These are phyloP conservation scores for Peronospora farinosa DNA, from an alignment of 352 stramenopile genomes.

Conservation along the genomic window DNA sequence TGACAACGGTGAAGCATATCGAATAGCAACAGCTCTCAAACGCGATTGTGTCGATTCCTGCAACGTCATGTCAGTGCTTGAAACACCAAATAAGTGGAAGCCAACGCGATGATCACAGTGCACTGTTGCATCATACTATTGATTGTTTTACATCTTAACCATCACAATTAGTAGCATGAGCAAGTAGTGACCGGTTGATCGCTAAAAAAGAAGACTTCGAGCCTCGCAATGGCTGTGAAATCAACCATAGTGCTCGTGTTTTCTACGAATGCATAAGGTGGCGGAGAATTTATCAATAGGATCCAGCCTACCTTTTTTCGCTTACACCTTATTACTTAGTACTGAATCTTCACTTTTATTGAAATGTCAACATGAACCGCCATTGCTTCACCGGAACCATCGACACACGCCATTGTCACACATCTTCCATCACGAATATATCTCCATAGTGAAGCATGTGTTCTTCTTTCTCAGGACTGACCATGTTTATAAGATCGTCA, in stretches of 20 bases:
- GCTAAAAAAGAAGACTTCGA: too few species aligned
- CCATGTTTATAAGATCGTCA: conserved; percentile 12
- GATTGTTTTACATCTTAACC: too few species aligned
- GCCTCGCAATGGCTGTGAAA: too few species aligned
- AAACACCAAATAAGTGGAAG: too few species aligned
- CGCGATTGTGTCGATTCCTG: not conserved
- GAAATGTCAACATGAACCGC: not conserved
- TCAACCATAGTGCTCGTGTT: too few species aligned
- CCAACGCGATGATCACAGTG: too few species aligned
- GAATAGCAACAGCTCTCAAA: not conserved
- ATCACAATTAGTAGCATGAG: too few species aligned
- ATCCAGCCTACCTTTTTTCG: conserved; percentile 7
- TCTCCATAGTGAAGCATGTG: conserved; percentile 29
- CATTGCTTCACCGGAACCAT: not conserved
- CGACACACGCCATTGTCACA: too few species aligned
- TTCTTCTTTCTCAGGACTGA: conserved; percentile 29
- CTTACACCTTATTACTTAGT: conserved; percentile 5
- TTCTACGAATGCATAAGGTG: too few species aligned
- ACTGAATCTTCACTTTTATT: conserved; percentile 10
- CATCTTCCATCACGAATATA: conserved; percentile 69
- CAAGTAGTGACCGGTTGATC: too few species aligned
- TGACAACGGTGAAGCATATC: not conserved
- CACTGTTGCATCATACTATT: too few species aligned
- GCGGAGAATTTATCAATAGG: conserved; percentile 11
- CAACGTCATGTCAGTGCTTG: not conserved